These are phyloP conservation scores for Chytriomyces hyalinus DNA, from an alignment of 192 early-diverging fungal species.

Conservation along the genomic window DNA sequence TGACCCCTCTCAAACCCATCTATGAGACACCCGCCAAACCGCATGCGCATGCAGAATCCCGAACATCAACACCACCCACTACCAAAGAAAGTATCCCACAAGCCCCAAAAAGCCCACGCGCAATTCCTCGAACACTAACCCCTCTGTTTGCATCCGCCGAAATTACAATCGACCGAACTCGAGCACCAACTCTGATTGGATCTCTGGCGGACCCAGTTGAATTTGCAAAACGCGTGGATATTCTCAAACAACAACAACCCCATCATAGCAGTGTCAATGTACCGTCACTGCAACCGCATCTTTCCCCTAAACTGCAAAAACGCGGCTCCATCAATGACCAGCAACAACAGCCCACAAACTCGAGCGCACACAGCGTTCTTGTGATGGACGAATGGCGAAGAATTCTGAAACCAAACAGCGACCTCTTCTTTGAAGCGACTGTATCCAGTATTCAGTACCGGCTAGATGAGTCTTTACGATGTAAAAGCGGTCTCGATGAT, in stretches of 20 bases:
- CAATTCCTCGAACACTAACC: too few species aligned
- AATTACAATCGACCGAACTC: not conserved
- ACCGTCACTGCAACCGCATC: not conserved
- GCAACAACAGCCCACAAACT: not conserved
- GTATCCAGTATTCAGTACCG: not conserved
- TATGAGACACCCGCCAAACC: not conserved
- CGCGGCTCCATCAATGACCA: not conserved
- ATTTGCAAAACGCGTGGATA: too few species aligned
- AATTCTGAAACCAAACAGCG: constrained; percentile 14
- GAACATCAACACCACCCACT: too few species aligned
- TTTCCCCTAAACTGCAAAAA: not conserved
- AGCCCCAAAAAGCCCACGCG: too few species aligned
- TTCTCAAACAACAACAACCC: not conserved
- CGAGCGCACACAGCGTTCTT: not conserved
- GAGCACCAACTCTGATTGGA: not conserved
- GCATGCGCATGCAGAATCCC: too few species aligned
- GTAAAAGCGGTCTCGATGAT: not conserved
- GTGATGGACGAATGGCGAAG: constrained; percentile 6
- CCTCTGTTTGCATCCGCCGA: too few species aligned
- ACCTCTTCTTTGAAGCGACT: constrained; percentile 14
- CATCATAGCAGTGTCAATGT: not conserved
- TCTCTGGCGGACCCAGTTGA: not conserved
- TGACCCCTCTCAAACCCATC: constrained; percentile 22
- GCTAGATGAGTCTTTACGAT: not conserved
- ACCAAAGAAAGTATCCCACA: too few species aligned